Percentiles rank a stretch among this genome's conserved stretches.
These are phyloP conservation scores for Aspergillus novofumigatus DNA, from an alignment of 2,329 filamentous ascomycete species.

Conservation along the genomic window DNA sequence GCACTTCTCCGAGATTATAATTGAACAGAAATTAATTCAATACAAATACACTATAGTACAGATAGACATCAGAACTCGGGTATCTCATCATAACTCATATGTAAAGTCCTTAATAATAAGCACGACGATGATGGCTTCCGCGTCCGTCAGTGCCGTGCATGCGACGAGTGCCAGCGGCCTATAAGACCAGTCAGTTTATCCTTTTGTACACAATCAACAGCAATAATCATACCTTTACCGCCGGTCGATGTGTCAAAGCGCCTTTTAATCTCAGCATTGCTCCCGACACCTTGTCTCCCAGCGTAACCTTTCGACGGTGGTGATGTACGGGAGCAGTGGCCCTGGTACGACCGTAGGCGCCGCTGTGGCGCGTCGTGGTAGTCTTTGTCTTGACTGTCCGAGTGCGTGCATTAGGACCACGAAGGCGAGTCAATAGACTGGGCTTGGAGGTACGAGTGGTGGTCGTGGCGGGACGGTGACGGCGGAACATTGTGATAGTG, in stretches of 20 bases:
- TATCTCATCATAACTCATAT: not conserved
- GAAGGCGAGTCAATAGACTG: constrained; percentile 52
- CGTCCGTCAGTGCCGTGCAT: constrained; percentile 73
- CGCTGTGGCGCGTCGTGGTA: constrained; percentile 25
- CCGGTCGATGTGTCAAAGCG: not conserved
- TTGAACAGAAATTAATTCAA: not conserved
- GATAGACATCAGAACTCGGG: not conserved
- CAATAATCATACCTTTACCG: not conserved
- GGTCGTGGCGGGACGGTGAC: constrained; percentile 20
- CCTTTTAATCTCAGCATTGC: constrained; percentile 66
- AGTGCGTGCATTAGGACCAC: constrained; percentile 35
- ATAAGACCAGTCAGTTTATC: constrained; percentile 26
- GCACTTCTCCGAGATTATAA: not conserved
- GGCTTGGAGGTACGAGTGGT: constrained; percentile 45
- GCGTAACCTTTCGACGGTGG: constrained; percentile 62
- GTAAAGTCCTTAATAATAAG: constrained; percentile 10
- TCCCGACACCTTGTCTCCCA: constrained; percentile 75
- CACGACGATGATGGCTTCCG: constrained; percentile 37
- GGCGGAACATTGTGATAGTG: constrained; percentile 7
- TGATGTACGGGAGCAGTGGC: constrained; percentile 50
- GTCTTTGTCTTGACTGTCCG: constrained; percentile 37
- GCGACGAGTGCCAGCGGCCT: constrained; percentile 69
- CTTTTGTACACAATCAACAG: constrained; percentile 26
- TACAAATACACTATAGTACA: not conserved
- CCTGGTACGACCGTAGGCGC: constrained; percentile 33